A percentile compares a stretch with the other conserved stretches of the same genome.
phyloP scores from a whole-genome alignment of 2,329 filamentous ascomycete genomes.

The Fusarium sp. region DNA sequence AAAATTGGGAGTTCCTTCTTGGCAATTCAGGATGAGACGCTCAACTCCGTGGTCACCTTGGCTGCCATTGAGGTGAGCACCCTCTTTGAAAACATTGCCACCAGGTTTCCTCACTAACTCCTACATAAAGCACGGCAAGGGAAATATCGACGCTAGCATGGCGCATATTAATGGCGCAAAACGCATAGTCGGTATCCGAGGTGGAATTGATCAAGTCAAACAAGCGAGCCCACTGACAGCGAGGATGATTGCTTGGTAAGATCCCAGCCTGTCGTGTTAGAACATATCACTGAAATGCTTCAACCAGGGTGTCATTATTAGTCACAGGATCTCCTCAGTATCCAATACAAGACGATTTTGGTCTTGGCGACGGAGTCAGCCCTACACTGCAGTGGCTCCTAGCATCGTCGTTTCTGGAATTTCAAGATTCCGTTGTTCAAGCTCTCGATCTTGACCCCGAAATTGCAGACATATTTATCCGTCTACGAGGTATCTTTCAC shows the following conservation, averaged over 20 bases:
- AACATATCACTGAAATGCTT: neutral
- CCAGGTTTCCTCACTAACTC: neutral
- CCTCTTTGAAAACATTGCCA: accelerated
- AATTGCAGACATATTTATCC: conserved; percentile 57
- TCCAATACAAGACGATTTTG: conserved; percentile 63
- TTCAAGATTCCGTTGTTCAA: conserved; percentile 30
- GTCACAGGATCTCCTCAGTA: conserved; percentile 69
- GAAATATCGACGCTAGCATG: conserved; percentile 59
- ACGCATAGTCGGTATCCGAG: conserved; percentile 63
- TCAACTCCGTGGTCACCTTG: conserved; percentile 70
- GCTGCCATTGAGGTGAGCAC: conserved; percentile 69
- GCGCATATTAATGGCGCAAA: conserved; percentile 68
- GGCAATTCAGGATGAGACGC: conserved; percentile 68
- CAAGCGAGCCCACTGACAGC: conserved; percentile 67
- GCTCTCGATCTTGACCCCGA: conserved; percentile 52
- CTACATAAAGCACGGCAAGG: conserved; percentile 64
- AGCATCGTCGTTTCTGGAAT: conserved; percentile 29
- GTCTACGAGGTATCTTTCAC: conserved; percentile 62
- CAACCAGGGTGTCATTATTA: conserved; percentile 69
- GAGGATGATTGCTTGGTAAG: conserved; percentile 69
- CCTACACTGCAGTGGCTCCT: conserved; percentile 65
- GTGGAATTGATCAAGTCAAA: conserved; percentile 64
- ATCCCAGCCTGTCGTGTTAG: accelerated
- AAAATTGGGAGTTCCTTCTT: conserved; percentile 63
- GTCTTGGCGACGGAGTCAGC: conserved; percentile 64